Conservation (phyloP, 768 basidiomycete genomes). For the Trichaptum fuscoviolaceum region DNA sequence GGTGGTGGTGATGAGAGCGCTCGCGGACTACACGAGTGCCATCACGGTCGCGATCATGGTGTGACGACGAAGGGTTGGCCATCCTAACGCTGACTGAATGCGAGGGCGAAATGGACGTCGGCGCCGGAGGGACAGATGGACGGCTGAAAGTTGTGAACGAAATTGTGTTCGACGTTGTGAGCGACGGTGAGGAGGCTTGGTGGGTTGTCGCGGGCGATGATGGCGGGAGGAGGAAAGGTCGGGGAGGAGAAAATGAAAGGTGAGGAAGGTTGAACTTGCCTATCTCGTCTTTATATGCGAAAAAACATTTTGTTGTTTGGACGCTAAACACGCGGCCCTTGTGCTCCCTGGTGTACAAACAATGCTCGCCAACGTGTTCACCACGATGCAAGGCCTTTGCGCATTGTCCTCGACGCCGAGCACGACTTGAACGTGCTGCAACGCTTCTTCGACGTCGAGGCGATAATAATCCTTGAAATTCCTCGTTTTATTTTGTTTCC, state of each 20-base stretch:
- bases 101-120: constrained; percentile 75
- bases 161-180: constrained; percentile 1
- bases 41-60: constrained; percentile 50
- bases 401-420: neutral
- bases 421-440: neutral
- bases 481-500: neutral
- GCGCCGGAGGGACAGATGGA: constrained; percentile 57
- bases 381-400: neutral
- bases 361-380: neutral
- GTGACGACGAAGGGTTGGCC: constrained; percentile 84
- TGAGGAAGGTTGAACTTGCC: constrained; percentile 1
- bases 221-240: constrained; percentile 1
- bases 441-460: neutral
- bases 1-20: constrained; percentile 65
- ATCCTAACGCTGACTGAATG: constrained; percentile 68
- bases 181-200: neutral
- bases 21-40: constrained; percentile 41
- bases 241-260: neutral
- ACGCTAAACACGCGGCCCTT: neutral
- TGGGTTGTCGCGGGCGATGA: neutral
- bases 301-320: constrained; percentile 1
- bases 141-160: constrained; percentile 24
- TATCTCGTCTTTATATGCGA: constrained; percentile 2
- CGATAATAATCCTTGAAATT: neutral
- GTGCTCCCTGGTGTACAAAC: neutral